Evolutionary conservation across 345 rosid genomes (phyloP), one percentile per base, ranked within the genome.

Genomic region (Rhodamnia rubescens): DNA sequence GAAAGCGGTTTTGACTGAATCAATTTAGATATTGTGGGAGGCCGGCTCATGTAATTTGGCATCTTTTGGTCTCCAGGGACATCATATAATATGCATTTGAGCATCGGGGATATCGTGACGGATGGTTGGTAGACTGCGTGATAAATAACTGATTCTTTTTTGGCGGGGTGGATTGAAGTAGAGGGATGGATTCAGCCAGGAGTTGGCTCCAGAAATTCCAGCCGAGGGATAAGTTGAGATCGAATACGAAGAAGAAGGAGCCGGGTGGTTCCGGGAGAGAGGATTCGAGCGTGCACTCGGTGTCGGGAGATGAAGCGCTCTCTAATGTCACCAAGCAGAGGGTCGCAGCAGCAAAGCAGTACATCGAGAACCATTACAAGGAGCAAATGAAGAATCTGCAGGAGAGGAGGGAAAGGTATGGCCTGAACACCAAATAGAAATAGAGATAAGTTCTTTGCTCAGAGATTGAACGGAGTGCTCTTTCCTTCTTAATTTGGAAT

Each of bases 331-430:
- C 98, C 40, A 94, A 91, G 90, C 95, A 94, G 92, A 95, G 91
- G 87, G 98, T 88, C 12, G 96, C 95, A 0, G 98, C 98, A 0
- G 95, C 98, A 78, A 94, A 94, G 87, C 97, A 94, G 88, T 95
- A 92, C 86, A 95, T 95, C 85, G 98, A 95, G 90, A 95, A 95
- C 84, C 98, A 95, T 88, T 95, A 95, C 90, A 94, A 91, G 89
- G 94, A 92, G 82, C 97, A 95, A 83, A 95, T 93, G 98, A 95
- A 92, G 93, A 95, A 91, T 89, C 92, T 95, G 1, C 97, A 95
- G 81, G 97, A 94, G 88, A 91, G 98, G 85, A 94, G 81, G 87
- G 94, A 95, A 86, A 87, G 98, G 98, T 95, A 86, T 85, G 27
- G 58, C 18, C 61, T 15, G 11, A 47, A 27, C 5, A 12, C 74